Conservation (phyloP, 176 grass and related monocot species). For the Alloteropsis semialata region DNA sequence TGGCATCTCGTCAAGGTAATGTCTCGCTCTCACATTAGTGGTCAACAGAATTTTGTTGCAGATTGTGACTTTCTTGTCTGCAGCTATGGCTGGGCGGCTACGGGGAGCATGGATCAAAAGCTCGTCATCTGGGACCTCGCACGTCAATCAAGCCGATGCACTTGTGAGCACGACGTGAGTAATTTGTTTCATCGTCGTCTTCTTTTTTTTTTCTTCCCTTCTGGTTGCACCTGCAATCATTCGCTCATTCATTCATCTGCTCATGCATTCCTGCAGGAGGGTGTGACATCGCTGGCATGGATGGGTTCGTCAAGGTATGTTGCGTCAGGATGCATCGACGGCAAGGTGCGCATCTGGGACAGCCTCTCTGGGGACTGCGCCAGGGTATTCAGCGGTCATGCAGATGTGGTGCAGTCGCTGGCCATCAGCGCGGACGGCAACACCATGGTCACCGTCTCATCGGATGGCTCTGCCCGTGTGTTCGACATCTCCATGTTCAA, state of each 20-base stretch:
- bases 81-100: conserved; percentile 67
- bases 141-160: conserved; percentile 55
- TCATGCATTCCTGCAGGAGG: conserved; percentile 36
- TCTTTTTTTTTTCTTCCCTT: not conserved
- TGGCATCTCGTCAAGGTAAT: conserved; percentile 63
- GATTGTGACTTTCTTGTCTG: not conserved
- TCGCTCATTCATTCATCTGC: not conserved
- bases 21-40: not conserved
- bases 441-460: conserved; percentile 54
- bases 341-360: conserved; percentile 88
- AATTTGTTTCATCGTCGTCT: too few species aligned
- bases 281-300: conserved; percentile 62
- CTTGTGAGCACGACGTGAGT: conserved; percentile 68
- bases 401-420: conserved; percentile 61
- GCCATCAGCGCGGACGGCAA: conserved; percentile 39
- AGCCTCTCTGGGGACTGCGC: conserved; percentile 58
- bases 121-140: conserved; percentile 80
- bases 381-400: conserved; percentile 50
- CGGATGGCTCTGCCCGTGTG: conserved; percentile 51
- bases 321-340: conserved; percentile 65
- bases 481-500: conserved; percentile 54
- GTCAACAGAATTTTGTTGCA: not conserved
- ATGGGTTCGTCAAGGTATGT: conserved; percentile 70
- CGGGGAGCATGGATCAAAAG: conserved; percentile 76
- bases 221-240: not conserved